Conservation (phyloP, 345 rosid species). For the Turritis glabra region DNA sequence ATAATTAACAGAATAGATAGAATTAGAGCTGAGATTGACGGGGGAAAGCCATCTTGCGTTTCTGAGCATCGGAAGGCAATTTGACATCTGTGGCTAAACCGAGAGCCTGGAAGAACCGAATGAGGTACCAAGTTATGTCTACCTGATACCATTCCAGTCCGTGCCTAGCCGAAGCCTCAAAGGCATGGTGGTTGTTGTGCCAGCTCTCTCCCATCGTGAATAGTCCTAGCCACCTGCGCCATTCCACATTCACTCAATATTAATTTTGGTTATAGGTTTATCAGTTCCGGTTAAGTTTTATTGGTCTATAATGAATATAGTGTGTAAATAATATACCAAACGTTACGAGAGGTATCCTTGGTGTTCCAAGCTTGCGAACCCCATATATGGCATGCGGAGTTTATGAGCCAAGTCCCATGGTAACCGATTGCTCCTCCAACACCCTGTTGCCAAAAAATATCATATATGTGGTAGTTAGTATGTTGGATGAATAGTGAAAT, state of each 20-base stretch:
- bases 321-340: conserved; percentile 48
- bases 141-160: conserved; percentile 90
- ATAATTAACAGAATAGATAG: not conserved
- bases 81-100: conserved; percentile 81
- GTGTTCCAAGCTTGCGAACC: conserved; percentile 83
- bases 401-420: conserved; percentile 81
- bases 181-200: conserved; percentile 95
- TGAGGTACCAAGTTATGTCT: conserved; percentile 79
- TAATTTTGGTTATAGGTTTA: not conserved
- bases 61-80: conserved; percentile 59
- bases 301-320: not conserved
- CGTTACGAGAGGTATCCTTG: conserved; percentile 74
- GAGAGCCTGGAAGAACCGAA: conserved; percentile 54
- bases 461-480: not conserved
- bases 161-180: conserved; percentile 74
- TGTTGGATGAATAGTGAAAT: not conserved
- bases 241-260: not conserved
- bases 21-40: conserved; percentile 5
- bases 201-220: conserved; percentile 89
- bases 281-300: not conserved
- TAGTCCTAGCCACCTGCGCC: conserved; percentile 75
- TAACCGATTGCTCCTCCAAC: conserved; percentile 58
- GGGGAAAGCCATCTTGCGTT: conserved; percentile 51
- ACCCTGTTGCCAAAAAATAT: conserved; percentile 44
- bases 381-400: conserved; percentile 90